Percentiles rank a stretch among this genome's conserved stretches.
Conservation (phyloP, 148 eudicot genomes). For the Cornus suecica region DNA sequence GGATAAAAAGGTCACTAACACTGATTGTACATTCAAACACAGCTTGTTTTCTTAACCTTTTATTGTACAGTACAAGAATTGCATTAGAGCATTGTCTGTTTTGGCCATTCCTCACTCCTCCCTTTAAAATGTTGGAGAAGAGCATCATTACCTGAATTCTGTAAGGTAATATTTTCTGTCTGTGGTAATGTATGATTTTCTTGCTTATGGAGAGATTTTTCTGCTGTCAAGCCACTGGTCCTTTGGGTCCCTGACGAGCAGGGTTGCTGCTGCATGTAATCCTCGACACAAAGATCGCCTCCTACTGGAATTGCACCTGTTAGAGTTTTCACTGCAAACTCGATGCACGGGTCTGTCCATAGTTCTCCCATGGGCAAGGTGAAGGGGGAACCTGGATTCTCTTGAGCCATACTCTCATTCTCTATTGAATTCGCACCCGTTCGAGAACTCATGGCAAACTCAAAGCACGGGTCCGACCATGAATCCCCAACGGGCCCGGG, state of each 20-base stretch:
- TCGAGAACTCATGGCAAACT: constrained; percentile 52
- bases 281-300: constrained; percentile 7
- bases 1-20: neutral
- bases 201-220: constrained; percentile 1
- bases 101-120: constrained; percentile 2
- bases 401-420: constrained; percentile 2
- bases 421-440: constrained; percentile 30
- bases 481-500: constrained; percentile 15
- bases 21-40: neutral
- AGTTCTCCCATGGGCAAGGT: neutral
- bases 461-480: constrained; percentile 44
- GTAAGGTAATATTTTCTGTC: constrained; percentile 7
- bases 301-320: constrained; percentile 34
- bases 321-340: constrained; percentile 54
- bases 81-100: neutral
- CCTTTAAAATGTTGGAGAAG: constrained; percentile 3
- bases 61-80: neutral
- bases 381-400: constrained; percentile 1
- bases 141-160: constrained; percentile 12
- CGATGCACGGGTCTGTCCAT: constrained; percentile 40
- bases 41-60: too few species aligned
- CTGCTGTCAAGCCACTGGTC: neutral
- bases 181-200: neutral
- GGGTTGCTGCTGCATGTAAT: constrained; percentile 20
- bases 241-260: constrained; percentile 12